Conservation (phyloP, 2,329 filamentous ascomycete species). For the Scolecobasidium constrictum region DNA sequence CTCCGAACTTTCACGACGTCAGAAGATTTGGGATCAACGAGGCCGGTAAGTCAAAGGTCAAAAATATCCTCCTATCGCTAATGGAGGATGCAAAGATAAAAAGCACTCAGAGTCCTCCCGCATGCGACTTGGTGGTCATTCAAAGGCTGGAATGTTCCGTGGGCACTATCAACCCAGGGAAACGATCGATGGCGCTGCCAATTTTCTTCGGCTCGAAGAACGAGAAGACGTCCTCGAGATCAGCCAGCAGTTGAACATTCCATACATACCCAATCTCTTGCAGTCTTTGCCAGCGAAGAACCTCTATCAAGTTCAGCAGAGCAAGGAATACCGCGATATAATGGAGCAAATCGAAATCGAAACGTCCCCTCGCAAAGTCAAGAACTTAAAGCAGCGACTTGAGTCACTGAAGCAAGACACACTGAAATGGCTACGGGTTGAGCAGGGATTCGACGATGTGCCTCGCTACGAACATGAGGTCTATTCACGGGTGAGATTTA, state of each 20-base stretch:
- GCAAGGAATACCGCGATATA: neutral
- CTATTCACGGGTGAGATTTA: slow-evolving; percentile 2
- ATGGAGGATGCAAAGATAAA: neutral
- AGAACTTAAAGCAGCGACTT: neutral
- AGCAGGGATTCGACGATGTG: neutral
- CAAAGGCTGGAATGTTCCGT: slow-evolving; percentile 1
- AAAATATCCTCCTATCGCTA: neutral
- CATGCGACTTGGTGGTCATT: neutral
- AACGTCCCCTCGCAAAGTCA: neutral
- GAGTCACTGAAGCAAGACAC: neutral
- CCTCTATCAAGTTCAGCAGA: neutral
- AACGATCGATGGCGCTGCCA: slow-evolving; percentile 2
- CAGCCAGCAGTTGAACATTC: slow-evolving; percentile 2
- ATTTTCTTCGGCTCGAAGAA: neutral
- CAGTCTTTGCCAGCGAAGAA: neutral
- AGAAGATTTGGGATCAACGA: neutral
- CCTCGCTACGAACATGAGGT: slow-evolving; percentile 1
- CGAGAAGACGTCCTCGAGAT: slow-evolving; percentile 2
- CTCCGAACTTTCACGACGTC: slow-evolving; percentile 2
- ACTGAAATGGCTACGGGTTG: neutral
- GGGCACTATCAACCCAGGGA: slow-evolving; percentile 4
- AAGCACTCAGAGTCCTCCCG: neutral
- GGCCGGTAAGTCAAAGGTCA: neutral
- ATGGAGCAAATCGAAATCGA: neutral
- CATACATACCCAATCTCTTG: slow-evolving; percentile 1